Conservation (phyloP, 2,329 filamentous ascomycete genomes). For the Paecilomyces sp. region DNA sequence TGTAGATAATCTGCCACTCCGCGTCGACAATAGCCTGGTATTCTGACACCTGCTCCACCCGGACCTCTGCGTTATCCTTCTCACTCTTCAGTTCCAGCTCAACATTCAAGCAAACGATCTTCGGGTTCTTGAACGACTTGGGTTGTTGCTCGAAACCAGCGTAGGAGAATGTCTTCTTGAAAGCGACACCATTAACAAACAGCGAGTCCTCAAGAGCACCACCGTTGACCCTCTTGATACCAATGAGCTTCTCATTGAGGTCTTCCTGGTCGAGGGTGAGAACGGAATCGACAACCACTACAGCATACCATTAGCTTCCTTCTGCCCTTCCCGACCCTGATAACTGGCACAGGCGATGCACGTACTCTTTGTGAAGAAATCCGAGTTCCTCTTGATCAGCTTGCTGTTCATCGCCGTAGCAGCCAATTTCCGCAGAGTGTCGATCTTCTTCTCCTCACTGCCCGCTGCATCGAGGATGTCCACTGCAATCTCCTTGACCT, state of each 20-base stretch:
- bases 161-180: slow-evolving; percentile 99
- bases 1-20: slow-evolving; percentile 99
- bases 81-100: slow-evolving; percentile 98
- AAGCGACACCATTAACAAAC: slow-evolving; percentile 95
- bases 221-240: slow-evolving; percentile 95
- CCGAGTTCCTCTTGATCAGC: slow-evolving; percentile 93
- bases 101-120: slow-evolving; percentile 95
- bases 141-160: slow-evolving; percentile 99
- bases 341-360: slow-evolving; percentile 5
- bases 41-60: slow-evolving; percentile 96
- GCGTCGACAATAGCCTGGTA: slow-evolving; percentile 99
- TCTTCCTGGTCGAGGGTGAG: slow-evolving; percentile 93
- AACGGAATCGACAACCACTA: slow-evolving; percentile 97
- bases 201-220: slow-evolving; percentile 93
- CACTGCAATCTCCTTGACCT: slow-evolving; percentile 95
- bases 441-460: slow-evolving; percentile 78
- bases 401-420: slow-evolving; percentile 99
- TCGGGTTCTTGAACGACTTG: slow-evolving; percentile 87
- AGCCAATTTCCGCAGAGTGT: slow-evolving; percentile 83
- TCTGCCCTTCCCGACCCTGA: not conserved
- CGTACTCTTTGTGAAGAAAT: slow-evolving; percentile 95
- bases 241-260: slow-evolving; percentile 95
- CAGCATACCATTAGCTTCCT: slow-evolving; percentile 10
- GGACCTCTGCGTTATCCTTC: slow-evolving; percentile 98
- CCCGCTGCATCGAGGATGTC: slow-evolving; percentile 57